Evolutionary conservation across 352 stramenopile genomes (phyloP).

Genomic region (Chrysophaeum taylorii): DNA sequence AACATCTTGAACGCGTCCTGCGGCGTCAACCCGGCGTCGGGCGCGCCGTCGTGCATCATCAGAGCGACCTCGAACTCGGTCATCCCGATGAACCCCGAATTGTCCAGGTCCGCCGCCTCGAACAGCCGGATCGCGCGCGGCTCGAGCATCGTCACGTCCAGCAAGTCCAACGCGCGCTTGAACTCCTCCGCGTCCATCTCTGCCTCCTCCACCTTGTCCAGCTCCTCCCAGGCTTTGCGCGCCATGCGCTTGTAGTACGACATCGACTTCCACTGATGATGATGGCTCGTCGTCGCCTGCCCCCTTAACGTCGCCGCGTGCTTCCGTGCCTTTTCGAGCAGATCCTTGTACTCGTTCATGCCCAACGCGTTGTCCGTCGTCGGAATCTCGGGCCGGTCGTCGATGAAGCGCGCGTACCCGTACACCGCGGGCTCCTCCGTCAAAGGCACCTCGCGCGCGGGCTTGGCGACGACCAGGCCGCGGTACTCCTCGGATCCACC

Average conservation of each 20-base stretch:
- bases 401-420: neutral
- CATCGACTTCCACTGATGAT: neutral
- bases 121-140: slow-evolving; percentile 9
- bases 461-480: neutral
- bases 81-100: neutral
- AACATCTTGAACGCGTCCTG: slow-evolving; percentile 5
- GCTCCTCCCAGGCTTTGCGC: slow-evolving; percentile 10
- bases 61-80: slow-evolving; percentile 9
- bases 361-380: neutral
- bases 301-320: too few relatives aligned
- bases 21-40: neutral
- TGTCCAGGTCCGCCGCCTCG: neutral
- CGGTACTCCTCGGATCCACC: neutral
- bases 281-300: too few relatives aligned
- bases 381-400: slow-evolving; percentile 2
- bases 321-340: slow-evolving; percentile 6
- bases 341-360: neutral
- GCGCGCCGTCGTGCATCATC: slow-evolving; percentile 8
- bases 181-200: neutral
- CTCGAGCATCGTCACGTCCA: slow-evolving; percentile 8
- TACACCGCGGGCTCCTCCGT: slow-evolving; percentile 10
- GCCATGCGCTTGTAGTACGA: neutral
- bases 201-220: neutral
- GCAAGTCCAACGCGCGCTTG: slow-evolving; percentile 10
- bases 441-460: neutral